A percentile compares a stretch with the other conserved stretches of the same genome.
These are phyloP conservation scores for Helianthus tuberosus DNA, from an alignment of 129 eudicot species.

Conservation along the genomic window DNA sequence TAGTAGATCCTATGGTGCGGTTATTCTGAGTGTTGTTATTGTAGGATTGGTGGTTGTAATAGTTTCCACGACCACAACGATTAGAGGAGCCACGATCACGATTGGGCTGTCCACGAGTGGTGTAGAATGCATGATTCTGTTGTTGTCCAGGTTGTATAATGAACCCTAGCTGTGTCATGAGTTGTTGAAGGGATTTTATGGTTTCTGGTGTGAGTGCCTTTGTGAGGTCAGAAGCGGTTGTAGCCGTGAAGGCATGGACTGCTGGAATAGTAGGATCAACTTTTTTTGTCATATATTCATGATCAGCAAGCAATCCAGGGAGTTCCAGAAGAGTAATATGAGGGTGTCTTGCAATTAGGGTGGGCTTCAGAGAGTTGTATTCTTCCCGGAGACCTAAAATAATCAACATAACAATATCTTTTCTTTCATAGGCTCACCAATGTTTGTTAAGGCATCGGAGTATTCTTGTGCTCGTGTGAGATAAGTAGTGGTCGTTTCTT, in stretches of 20 bases:
- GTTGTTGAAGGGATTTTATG: neutral
- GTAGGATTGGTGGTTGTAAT: too few species aligned
- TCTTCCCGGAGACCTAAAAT: neutral
- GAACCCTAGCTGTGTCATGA: neutral
- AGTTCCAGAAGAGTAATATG: neutral
- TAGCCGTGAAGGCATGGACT: too few species aligned
- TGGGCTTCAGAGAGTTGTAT: neutral
- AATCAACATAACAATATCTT: neutral
- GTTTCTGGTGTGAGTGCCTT: neutral
- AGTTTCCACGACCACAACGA: neutral
- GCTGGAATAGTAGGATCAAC: too few species aligned
- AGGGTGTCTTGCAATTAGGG: neutral
- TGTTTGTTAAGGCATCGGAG: neutral
- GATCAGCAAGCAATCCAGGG: too few species aligned
- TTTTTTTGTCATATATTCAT: too few species aligned
- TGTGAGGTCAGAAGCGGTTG: too few species aligned
- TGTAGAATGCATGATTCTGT: neutral
- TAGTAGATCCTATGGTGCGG: neutral
- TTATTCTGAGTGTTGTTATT: neutral
- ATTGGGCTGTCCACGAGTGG: neutral
- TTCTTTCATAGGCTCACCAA: constrained; percentile 10
- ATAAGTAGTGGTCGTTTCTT: neutral
- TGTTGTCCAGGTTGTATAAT: neutral
- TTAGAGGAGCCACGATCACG: neutral
- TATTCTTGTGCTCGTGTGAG: neutral